Evolutionary conservation across 345 rosid genomes (phyloP), one percentile per base, ranked within the genome.

Genomic region (Bretschneidera sinensis): DNA sequence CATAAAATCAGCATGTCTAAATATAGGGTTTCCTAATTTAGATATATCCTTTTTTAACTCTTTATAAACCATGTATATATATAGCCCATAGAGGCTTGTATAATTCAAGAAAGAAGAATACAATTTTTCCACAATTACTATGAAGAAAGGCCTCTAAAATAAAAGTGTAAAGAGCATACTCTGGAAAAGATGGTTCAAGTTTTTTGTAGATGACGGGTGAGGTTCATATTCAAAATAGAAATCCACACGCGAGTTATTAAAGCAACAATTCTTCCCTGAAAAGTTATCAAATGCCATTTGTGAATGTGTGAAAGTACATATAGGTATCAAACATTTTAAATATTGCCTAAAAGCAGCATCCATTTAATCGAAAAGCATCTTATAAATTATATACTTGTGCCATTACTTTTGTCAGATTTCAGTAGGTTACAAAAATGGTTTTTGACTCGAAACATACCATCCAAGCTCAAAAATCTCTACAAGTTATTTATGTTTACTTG

Each of bases 181-280:
- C 77, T 92, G 92, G 74, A 87, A 92, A 73, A 89, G 91, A 79
- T 92, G 98, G 57, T 84, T 85, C 52, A 92, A 25, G 69, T 92
- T 92, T 81, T 89, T 92, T 1, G 80, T 70, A 23, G 98, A 92
- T 47, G 97, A 83, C 20, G 98, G 92, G 55, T 92, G 96, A 66
- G 98, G 98, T 63, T 89, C 97, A 53, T 83, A 87, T 20, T 83
- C 81, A 51, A 92, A 74, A 71, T 85, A 87, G 71, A 73, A 75
- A 39, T 85, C 85, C 50, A 83, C 80, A 23, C 74, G 76, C 1
- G 97, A 80, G 33, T 64, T 81, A 61, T 92, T 92, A 55, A 89
- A 78, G 79, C 96, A 92, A 71, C 95, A 87, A 69, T 89, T 92
- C 68, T 73, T 45, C 71, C 98, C 98, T 92, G 83, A 58, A 74